Conservation (phyloP, 2,329 filamentous ascomycete genomes). For the Mariannaea sp. region DNA sequence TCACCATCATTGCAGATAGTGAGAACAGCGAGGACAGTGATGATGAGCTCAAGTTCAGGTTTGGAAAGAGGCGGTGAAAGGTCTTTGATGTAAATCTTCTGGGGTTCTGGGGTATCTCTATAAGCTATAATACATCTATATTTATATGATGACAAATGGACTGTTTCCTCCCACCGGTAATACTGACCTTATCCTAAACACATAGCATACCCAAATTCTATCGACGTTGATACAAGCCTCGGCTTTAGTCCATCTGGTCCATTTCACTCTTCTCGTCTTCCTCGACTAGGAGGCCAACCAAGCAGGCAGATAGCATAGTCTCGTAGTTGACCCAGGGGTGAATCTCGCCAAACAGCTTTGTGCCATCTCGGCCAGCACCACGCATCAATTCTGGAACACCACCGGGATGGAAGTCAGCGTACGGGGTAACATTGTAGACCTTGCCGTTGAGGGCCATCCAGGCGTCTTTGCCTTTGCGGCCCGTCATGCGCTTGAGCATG, state of each 20-base stretch:
- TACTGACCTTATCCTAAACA: not conserved
- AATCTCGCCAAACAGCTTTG: conserved; percentile 66
- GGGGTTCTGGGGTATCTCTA: conserved; percentile 40
- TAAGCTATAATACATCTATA: conserved; percentile 37
- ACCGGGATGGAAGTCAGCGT: conserved; percentile 88
- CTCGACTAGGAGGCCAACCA: conserved; percentile 66
- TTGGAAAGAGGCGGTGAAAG: conserved; percentile 56
- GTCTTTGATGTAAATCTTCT: conserved; percentile 22
- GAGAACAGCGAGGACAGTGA: conserved; percentile 59
- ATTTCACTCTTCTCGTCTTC: conserved; percentile 55
- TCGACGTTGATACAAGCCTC: not conserved
- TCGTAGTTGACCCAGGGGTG: conserved; percentile 77
- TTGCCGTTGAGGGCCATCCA: conserved; percentile 90
- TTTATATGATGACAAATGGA: not conserved
- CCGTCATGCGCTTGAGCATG: conserved; percentile 77
- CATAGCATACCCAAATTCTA: conserved; percentile 6
- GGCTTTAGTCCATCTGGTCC: conserved; percentile 65
- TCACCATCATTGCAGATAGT: conserved; percentile 44
- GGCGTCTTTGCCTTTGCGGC: conserved; percentile 81
- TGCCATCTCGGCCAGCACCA: conserved; percentile 65
- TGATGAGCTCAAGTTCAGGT: conserved; percentile 61
- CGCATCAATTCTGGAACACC: conserved; percentile 75
- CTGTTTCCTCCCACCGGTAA: not conserved
- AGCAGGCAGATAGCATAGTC: conserved; percentile 67
- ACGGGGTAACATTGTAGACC: conserved; percentile 93